A percentile compares a stretch with the other conserved stretches of the same genome.
Conservation (phyloP, 2,329 filamentous ascomycete species). For the Fusarium haematococcum region DNA sequence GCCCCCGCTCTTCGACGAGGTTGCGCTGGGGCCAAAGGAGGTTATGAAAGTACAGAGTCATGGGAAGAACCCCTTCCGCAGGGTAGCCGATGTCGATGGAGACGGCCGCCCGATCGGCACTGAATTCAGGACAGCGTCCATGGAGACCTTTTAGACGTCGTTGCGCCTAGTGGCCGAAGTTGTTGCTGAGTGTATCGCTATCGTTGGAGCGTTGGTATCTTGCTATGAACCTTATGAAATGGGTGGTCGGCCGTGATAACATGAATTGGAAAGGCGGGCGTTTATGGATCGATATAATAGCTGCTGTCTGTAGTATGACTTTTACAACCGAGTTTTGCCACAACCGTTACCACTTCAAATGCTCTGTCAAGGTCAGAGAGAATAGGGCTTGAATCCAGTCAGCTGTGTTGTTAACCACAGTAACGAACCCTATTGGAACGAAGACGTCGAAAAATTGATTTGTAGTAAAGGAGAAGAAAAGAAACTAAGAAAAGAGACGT, state of each 20-base stretch:
- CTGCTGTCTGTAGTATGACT: not conserved
- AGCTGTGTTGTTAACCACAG: not conserved
- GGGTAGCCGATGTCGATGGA: constrained; percentile 59
- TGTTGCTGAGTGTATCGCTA: not conserved
- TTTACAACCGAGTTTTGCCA: not conserved
- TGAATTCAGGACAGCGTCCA: constrained; percentile 8
- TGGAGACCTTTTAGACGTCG: not conserved
- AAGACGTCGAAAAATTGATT: constrained; percentile 31
- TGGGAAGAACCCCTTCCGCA: constrained; percentile 63
- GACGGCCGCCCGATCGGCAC: constrained; percentile 55
- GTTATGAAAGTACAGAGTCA: constrained; percentile 51
- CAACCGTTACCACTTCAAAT: not conserved
- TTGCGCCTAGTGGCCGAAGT: not conserved
- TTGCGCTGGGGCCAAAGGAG: constrained; percentile 65
- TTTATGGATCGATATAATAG: not conserved
- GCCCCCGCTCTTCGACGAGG: constrained; percentile 62
- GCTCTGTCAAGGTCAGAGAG: not conserved
- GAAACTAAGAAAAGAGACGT: constrained; percentile 38
- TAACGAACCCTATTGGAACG: not conserved
- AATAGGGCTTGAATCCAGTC: not conserved
- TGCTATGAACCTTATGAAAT: not conserved
- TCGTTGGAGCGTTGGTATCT: not conserved
- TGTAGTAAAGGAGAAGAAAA: constrained; percentile 33
- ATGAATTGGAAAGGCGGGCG: not conserved
- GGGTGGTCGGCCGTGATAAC: not conserved